A percentile compares a stretch with the other conserved stretches of the same genome.
These are phyloP conservation scores for Peterozyma toletana DNA, from an alignment of 805 yeast species.

Conservation along the genomic window DNA sequence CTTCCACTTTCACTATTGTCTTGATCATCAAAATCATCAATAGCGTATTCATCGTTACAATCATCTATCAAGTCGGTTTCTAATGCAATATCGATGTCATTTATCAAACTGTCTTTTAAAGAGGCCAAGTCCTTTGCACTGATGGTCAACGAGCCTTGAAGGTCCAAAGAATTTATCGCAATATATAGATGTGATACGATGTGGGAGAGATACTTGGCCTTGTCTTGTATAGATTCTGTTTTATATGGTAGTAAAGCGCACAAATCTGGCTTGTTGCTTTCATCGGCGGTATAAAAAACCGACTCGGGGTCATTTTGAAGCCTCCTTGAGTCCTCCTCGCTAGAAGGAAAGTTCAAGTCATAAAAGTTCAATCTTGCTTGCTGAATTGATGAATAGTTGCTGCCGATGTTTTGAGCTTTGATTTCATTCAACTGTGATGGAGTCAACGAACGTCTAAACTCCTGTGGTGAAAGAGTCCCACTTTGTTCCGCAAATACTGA, in stretches of 20 bases:
- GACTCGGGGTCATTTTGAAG: conserved; percentile 16
- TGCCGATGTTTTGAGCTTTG: not conserved
- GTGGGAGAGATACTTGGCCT: conserved; percentile 67
- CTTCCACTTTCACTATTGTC: conserved; percentile 29
- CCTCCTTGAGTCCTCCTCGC: conserved; percentile 25
- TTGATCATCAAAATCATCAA: conserved; percentile 16
- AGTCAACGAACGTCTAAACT: conserved; percentile 1
- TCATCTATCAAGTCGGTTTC: conserved; percentile 41
- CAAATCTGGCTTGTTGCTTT: conserved; percentile 14
- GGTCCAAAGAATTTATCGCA: conserved; percentile 67
- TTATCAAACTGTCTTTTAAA: conserved; percentile 23
- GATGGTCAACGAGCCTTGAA: conserved; percentile 62
- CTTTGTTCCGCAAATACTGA: not conserved
- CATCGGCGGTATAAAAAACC: conserved; percentile 15
- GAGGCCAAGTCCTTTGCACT: conserved; percentile 61
- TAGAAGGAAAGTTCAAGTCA: conserved; percentile 55
- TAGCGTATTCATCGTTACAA: conserved; percentile 24
- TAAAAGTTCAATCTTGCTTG: conserved; percentile 17
- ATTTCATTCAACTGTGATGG: not conserved
- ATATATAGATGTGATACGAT: conserved; percentile 76
- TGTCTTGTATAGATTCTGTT: conserved; percentile 61
- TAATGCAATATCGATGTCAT: conserved; percentile 38
- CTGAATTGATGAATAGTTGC: conserved; percentile 10
- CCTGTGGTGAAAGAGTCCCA: conserved; percentile 1
- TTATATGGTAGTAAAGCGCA: conserved; percentile 54